Evolutionary conservation across 2,329 filamentous ascomycete genomes (phyloP).

Genomic region (Xylaria sp.): DNA sequence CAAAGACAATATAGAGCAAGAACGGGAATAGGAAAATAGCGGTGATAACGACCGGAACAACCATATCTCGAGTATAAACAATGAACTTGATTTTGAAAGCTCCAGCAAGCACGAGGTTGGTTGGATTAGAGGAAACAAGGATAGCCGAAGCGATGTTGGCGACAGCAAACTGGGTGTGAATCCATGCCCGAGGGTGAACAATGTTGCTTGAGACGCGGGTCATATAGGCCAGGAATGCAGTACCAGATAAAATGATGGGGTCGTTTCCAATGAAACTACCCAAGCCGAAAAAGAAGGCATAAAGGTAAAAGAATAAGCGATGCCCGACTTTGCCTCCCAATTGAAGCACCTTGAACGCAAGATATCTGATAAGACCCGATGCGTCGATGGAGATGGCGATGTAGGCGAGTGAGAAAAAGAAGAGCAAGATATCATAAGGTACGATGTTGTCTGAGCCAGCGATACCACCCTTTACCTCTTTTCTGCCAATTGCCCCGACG

Average conservation of each 20-base stretch:
- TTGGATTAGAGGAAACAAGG: conserved; percentile 81
- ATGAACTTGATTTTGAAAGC: conserved; percentile 79
- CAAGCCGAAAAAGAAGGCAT: conserved; percentile 75
- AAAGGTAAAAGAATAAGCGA: conserved; percentile 77
- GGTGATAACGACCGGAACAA: conserved; percentile 76
- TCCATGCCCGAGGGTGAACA: conserved; percentile 76
- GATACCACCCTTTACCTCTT: conserved; percentile 76
- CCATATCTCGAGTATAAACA: conserved; percentile 80
- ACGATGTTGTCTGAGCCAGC: conserved; percentile 73
- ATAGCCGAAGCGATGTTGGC: conserved; percentile 81
- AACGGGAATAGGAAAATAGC: conserved; percentile 76
- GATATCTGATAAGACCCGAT: conserved; percentile 75
- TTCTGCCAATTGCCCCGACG: conserved; percentile 72
- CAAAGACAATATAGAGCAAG: conserved; percentile 75
- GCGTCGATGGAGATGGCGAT: conserved; percentile 83
- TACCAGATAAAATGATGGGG: conserved; percentile 79
- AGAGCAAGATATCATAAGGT: conserved; percentile 78
- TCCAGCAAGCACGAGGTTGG: conserved; percentile 78
- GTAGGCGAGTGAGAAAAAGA: conserved; percentile 79
- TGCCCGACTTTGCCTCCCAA: conserved; percentile 75
- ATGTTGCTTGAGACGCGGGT: conserved; percentile 80
- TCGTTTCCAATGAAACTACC: conserved; percentile 79
- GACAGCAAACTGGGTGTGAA: conserved; percentile 75
- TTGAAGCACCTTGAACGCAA: conserved; percentile 76
- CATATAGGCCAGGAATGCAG: conserved; percentile 81